Percentiles rank a stretch among this genome's conserved stretches.
Conservation (phyloP, 1,284 basidiomycete genomes). For the Trametes hirsuta region DNA sequence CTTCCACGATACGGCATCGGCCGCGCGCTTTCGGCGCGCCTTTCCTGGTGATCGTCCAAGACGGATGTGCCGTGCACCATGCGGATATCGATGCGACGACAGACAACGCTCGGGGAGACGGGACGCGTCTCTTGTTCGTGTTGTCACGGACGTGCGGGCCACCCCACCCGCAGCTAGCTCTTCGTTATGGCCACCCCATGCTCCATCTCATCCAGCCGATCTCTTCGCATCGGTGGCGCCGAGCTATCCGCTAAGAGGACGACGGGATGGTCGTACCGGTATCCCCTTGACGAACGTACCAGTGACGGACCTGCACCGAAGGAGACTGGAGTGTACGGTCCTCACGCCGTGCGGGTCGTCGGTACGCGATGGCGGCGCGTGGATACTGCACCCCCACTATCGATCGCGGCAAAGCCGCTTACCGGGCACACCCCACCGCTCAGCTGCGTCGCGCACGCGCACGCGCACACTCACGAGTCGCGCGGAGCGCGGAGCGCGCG, state of each 20-base stretch:
- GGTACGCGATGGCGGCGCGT: too few relatives aligned
- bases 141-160: too few relatives aligned
- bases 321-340: too few relatives aligned
- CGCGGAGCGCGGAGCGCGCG: too few relatives aligned
- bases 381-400: too few relatives aligned
- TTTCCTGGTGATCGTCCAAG: background rate
- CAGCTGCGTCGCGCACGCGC: too few relatives aligned
- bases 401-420: too few relatives aligned
- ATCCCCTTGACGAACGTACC: background rate
- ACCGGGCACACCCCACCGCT: too few relatives aligned
- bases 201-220: background rate
- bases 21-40: background rate
- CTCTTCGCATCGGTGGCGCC: constrained; percentile 5
- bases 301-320: background rate
- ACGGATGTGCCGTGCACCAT: background rate
- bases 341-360: too few relatives aligned
- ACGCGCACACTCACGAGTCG: too few relatives aligned
- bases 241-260: background rate
- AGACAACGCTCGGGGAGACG: background rate
- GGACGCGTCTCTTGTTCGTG: background rate
- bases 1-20: background rate
- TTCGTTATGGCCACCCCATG: background rate
- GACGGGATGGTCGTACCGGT: constrained; percentile 5
- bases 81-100: background rate
- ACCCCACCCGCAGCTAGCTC: too few relatives aligned